These are phyloP conservation scores for Wallacemonas collosoma DNA, from an alignment of 208 protist species.

Conservation along the genomic window DNA sequence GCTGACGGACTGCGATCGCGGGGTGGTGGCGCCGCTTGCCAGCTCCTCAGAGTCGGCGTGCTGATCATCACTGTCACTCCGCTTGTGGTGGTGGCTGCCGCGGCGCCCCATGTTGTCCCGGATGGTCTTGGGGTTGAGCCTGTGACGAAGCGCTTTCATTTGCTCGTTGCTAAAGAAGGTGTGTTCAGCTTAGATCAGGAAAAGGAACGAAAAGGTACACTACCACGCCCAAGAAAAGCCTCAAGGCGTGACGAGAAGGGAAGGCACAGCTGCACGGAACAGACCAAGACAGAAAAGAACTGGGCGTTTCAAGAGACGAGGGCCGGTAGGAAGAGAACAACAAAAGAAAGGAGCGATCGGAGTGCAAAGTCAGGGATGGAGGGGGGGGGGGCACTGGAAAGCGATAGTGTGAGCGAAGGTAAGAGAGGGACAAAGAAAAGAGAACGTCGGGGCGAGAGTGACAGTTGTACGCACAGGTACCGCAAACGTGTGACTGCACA, in stretches of 20 bases:
- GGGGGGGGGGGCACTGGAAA: too few relatives aligned
- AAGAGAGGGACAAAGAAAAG: slow-evolving; percentile 1
- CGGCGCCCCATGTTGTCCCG: slow-evolving; percentile 1
- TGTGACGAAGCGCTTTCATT: slow-evolving; percentile 14
- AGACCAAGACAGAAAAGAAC: too few relatives aligned
- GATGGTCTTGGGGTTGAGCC: slow-evolving; percentile 25
- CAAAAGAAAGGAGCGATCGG: neutral
- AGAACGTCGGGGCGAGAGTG: neutral
- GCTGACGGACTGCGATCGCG: neutral
- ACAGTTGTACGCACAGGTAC: too few relatives aligned
- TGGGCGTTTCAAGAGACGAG: too few relatives aligned
- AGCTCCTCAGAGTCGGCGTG: neutral
- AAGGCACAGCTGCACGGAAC: too few relatives aligned
- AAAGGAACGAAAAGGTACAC: too few relatives aligned
- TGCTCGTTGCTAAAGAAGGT: neutral
- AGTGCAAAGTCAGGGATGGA: too few relatives aligned
- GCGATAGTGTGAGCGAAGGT: neutral
- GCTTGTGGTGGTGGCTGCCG: slow-evolving; percentile 2
- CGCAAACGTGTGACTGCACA: too few relatives aligned
- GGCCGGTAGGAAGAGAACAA: neutral
- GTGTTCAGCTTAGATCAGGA: too few relatives aligned
- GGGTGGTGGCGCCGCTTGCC: neutral
- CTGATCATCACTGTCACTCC: neutral
- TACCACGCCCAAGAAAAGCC: too few relatives aligned
- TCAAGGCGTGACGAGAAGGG: too few relatives aligned